A percentile compares a stretch with the other conserved stretches of the same genome.
Conservation (phyloP, 1,284 basidiomycete genomes). For the Tetrapyrgos nigripes region DNA sequence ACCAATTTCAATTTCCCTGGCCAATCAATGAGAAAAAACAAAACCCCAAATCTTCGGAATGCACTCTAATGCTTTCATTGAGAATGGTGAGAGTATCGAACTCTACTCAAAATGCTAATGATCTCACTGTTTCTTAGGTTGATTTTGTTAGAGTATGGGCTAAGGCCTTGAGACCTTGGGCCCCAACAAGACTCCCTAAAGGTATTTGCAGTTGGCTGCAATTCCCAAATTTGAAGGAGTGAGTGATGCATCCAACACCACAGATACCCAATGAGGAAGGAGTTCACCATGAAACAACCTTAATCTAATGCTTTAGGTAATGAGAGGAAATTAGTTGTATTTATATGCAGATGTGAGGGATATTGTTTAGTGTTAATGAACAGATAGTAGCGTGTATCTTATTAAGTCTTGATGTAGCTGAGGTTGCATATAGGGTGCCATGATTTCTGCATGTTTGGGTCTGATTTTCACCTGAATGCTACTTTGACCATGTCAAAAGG, state of each 20-base stretch:
- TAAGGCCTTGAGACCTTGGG: not conserved
- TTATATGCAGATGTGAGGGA: too few species aligned
- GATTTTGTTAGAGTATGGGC: not conserved
- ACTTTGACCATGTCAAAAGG: constrained; percentile 23
- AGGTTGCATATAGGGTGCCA: constrained; percentile 28
- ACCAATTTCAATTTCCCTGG: too few species aligned
- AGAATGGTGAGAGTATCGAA: not conserved
- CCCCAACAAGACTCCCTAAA: constrained; percentile 59
- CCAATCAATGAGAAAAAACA: too few species aligned
- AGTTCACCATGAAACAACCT: constrained; percentile 1
- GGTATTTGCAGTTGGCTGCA: not conserved
- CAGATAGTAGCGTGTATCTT: constrained; percentile 5
- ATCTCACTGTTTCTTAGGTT: too few species aligned
- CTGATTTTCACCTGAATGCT: constrained; percentile 24
- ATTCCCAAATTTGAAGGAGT: constrained; percentile 3
- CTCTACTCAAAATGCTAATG: not conserved
- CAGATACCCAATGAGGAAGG: constrained; percentile 11
- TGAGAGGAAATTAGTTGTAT: too few species aligned
- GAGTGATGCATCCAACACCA: constrained; percentile 9
- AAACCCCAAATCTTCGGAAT: not conserved
- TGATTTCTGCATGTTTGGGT: constrained; percentile 25
- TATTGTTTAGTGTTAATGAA: not conserved
- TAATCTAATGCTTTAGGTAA: not conserved
- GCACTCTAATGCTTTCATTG: not conserved
- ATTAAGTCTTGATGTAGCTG: too few species aligned